Base-by-base conservation (phyloP, 1,284 basidiomycete species). In the Ustilago esculenta region DNA sequence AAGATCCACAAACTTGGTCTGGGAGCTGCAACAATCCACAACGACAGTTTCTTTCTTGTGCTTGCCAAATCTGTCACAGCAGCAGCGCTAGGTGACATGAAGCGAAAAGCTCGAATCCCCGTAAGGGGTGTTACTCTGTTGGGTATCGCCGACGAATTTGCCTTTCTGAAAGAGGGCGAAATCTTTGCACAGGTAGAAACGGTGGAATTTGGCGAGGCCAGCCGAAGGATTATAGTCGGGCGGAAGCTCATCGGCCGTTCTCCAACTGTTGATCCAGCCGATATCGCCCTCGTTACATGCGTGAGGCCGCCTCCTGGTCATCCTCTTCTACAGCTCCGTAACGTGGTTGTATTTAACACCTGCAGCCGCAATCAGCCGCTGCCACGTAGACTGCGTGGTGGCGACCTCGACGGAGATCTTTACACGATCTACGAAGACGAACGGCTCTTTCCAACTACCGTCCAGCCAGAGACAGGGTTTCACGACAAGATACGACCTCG, bases 371-470 rank as follows among this genome's bases (percentile, higher is more conserved):
- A 37, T 0, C 44, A 45, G 17, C 59, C 72, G 4, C 27, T 76
- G 25, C 60, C 68, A 0, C 58, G 59, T 1, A 46, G 63, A 45
- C 54, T 76, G 0, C 57, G 66, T 0, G 66, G 67, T 7, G 73
- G 67, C 0, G 73, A 76, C 23, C 51, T 69, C 11, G 73, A 76
- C 32, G 73, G 73, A 1, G 73, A 76, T 35, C 27, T 63, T 6
- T 72, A 85, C 33, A 88, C 87, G 72, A 46, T 69, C 37, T 73
- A 89, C 35, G 85, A 85, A 6, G 73, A 75, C 32, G 48, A 53
- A 24, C 58, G 43, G 78, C 90, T 46, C 77, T 90, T 43, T 86
- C 85, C 89, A 5, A 87, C 86, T 1, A 76, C 80, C 6, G 15
- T 12, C 7, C 48, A 57, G 20, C 50, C 55, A 2, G 8, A 40